Evolutionary conservation across 768 basidiomycete genomes (phyloP).

Genomic region (Hypholoma fasciculare): DNA sequence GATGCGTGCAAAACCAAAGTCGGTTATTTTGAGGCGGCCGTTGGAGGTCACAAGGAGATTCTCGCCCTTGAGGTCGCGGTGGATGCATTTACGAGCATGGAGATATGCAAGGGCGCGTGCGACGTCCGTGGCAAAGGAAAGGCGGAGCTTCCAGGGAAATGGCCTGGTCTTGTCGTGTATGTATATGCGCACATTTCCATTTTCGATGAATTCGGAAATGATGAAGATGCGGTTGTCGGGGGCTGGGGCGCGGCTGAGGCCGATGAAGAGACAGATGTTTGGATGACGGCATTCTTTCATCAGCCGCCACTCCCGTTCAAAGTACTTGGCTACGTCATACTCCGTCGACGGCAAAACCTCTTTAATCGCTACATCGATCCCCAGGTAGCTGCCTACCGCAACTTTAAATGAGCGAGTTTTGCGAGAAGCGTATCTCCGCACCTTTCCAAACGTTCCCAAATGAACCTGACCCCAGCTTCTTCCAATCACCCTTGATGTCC

Average conservation of each 20-base stretch:
- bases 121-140: constrained; percentile 95
- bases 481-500: constrained; percentile 90
- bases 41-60: constrained; percentile 95
- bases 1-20: constrained; percentile 96
- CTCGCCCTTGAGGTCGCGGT: constrained; percentile 94
- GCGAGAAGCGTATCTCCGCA: constrained; percentile 20
- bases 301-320: constrained; percentile 96
- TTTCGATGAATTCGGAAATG: constrained; percentile 92
- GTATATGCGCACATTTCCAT: constrained; percentile 87
- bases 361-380: constrained; percentile 95
- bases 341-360: constrained; percentile 90
- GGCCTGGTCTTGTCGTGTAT: constrained; percentile 83
- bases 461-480: constrained; percentile 88
- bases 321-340: constrained; percentile 96
- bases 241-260: constrained; percentile 77
- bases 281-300: constrained; percentile 96
- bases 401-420: constrained; percentile 25
- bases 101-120: constrained; percentile 95
- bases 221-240: constrained; percentile 89
- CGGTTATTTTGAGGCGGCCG: constrained; percentile 95
- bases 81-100: constrained; percentile 88
- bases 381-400: constrained; percentile 75
- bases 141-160: constrained; percentile 90
- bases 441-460: constrained; percentile 94
- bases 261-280: constrained; percentile 92